These are phyloP conservation scores for Colletotrichum sp. DNA, from an alignment of 2,329 filamentous ascomycete genomes.

Conservation along the genomic window DNA sequence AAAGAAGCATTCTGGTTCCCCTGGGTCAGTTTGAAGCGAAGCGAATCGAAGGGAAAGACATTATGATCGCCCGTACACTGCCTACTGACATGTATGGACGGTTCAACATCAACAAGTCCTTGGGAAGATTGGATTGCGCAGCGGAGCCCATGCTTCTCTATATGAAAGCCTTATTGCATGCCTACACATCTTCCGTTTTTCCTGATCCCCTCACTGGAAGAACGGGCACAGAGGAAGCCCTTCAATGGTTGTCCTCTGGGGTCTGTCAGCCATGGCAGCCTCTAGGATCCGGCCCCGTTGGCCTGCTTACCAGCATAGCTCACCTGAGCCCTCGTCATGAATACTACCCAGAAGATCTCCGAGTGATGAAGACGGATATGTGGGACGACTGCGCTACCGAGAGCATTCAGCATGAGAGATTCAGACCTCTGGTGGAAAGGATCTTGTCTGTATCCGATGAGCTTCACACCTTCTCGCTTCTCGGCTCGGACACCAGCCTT, in stretches of 20 bases:
- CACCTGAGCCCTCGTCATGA: constrained; percentile 33
- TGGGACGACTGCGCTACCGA: constrained; percentile 38
- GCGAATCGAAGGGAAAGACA: constrained; percentile 1
- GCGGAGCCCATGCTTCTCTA: constrained; percentile 61
- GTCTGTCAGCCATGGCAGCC: constrained; percentile 55
- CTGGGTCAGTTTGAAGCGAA: constrained; percentile 37
- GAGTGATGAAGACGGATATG: constrained; percentile 35
- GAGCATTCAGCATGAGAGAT: constrained; percentile 42
- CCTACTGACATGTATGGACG: constrained; percentile 46
- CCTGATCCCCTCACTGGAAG: constrained; percentile 62
- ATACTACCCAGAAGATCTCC: constrained; percentile 41
- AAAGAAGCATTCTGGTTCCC: constrained; percentile 60
- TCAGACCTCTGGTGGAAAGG: constrained; percentile 29
- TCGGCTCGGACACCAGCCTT: neutral
- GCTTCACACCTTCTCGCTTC: constrained; percentile 27
- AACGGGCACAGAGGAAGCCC: constrained; percentile 67
- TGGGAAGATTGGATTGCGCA: constrained; percentile 63
- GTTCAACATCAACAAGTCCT: constrained; percentile 57
- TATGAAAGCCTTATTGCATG: constrained; percentile 64
- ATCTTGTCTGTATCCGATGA: constrained; percentile 35
- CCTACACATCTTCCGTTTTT: constrained; percentile 61
- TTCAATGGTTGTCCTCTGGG: constrained; percentile 54
- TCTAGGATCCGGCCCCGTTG: neutral
- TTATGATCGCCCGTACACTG: constrained; percentile 30
- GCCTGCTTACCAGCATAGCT: constrained; percentile 23